Evolutionary conservation across 2,329 filamentous ascomycete species (phyloP).

Genomic region (Didymella lethalis): DNA sequence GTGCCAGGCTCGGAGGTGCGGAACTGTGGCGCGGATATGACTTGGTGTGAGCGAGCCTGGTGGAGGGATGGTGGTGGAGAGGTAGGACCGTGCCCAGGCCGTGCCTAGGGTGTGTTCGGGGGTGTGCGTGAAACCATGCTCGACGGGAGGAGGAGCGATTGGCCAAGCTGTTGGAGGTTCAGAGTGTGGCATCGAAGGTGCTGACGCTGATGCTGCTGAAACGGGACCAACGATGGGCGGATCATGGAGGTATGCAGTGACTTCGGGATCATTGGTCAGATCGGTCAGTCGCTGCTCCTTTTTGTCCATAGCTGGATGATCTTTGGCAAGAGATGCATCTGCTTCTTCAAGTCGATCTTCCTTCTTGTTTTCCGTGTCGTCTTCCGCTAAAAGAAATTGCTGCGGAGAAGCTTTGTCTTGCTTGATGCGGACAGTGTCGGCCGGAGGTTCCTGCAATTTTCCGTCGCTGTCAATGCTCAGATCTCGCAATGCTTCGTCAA

Average conservation of each 20-base stretch:
- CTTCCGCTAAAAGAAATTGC: not conserved
- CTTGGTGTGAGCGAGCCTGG: slow-evolving; percentile 26
- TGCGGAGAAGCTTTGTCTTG: not conserved
- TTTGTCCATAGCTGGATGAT: not conserved
- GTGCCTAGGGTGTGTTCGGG: slow-evolving; percentile 38
- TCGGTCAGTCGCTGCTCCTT: slow-evolving; percentile 3
- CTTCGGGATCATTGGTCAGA: slow-evolving; percentile 1
- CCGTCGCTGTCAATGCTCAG: slow-evolving; percentile 26
- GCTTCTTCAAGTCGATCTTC: no score
- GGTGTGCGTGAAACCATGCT: slow-evolving; percentile 13
- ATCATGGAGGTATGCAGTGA: slow-evolving; percentile 1
- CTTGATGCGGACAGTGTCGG: not conserved
- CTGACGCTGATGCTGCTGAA: not conserved
- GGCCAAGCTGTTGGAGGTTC: not conserved
- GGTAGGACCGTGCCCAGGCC: slow-evolving; percentile 41
- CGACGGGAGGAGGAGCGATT: not conserved
- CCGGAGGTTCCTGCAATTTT: not conserved
- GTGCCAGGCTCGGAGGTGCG: slow-evolving; percentile 46
- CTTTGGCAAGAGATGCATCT: not conserved
- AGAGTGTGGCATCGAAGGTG: not conserved
- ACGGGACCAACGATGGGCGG: not conserved
- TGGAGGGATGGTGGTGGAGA: slow-evolving; percentile 41
- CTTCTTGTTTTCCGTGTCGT: not conserved
- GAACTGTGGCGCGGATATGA: slow-evolving; percentile 41
- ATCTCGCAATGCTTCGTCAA: slow-evolving; percentile 33